Evolutionary conservation across 116 monocot genomes (phyloP).

Genomic region (Phalaenopsis hybrid): DNA sequence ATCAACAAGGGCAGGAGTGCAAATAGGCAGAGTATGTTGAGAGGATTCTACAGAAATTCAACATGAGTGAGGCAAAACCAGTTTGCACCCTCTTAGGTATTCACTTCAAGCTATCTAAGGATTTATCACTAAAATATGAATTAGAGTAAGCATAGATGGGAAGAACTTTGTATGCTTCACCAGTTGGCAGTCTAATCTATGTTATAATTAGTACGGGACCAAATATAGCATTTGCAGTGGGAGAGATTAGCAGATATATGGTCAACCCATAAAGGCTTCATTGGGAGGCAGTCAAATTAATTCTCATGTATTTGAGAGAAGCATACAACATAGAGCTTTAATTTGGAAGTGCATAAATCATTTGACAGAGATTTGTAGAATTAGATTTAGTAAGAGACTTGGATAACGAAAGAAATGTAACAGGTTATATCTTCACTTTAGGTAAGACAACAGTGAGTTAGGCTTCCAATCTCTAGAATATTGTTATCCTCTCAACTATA

Average conservation of each 20-base stretch:
- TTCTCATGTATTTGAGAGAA: background rate
- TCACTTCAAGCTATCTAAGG: background rate
- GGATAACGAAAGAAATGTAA: background rate
- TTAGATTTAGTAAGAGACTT: background rate
- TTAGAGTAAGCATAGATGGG: background rate
- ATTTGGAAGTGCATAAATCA: background rate
- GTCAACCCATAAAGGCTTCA: background rate
- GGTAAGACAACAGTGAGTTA: background rate
- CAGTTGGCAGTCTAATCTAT: background rate
- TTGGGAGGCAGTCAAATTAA: background rate
- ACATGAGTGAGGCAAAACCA: background rate
- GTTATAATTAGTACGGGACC: background rate
- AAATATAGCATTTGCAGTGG: background rate
- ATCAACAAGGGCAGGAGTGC: background rate
- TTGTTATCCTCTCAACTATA: background rate
- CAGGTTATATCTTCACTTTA: background rate
- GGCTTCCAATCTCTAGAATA: too few relatives aligned
- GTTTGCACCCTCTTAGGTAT: background rate
- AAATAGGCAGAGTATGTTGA: background rate
- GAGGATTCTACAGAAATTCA: conserved; percentile 4
- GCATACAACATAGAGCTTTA: background rate
- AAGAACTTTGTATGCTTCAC: background rate
- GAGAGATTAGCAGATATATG: background rate
- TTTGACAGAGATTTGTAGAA: background rate
- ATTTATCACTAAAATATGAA: background rate